Percentiles rank a stretch among this genome's conserved stretches.
These are phyloP conservation scores for Hexamita inflata DNA, from an alignment of 208 protist species.

Conservation along the genomic window DNA sequence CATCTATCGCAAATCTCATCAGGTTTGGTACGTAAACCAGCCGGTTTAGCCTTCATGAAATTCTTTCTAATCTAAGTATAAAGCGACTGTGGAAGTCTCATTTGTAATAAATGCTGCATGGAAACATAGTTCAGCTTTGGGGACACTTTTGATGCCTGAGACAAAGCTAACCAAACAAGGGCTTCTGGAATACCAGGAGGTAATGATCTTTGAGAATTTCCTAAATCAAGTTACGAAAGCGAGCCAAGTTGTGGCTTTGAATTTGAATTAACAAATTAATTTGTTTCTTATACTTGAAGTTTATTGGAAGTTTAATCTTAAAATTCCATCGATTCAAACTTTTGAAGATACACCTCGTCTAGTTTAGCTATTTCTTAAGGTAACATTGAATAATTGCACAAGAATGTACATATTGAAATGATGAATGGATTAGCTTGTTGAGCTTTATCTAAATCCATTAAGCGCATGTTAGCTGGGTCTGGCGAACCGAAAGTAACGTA, in stretches of 20 bases:
- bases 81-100: not conserved
- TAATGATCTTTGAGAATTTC: not conserved
- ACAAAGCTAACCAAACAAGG: not conserved
- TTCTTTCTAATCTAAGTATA: not conserved
- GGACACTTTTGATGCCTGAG: not conserved
- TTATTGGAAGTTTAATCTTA: too few relatives aligned
- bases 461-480: not conserved
- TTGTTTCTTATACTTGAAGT: too few relatives aligned
- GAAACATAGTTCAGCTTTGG: not conserved
- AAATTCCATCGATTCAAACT: too few relatives aligned
- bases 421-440: too few relatives aligned
- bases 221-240: conserved; percentile 3
- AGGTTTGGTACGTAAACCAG: not conserved
- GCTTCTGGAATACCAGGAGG: not conserved
- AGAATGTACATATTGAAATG: too few relatives aligned
- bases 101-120: not conserved
- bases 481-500: not conserved
- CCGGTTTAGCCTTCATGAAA: not conserved
- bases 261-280: not conserved
- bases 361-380: too few relatives aligned
- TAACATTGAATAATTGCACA: too few relatives aligned
- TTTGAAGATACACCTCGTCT: too few relatives aligned
- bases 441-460: not conserved
- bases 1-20: not conserved
- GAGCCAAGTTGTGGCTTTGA: conserved; percentile 6